Base-by-base conservation (phyloP, 805 yeast genomes). In the Ogataea populi-albae region DNA sequence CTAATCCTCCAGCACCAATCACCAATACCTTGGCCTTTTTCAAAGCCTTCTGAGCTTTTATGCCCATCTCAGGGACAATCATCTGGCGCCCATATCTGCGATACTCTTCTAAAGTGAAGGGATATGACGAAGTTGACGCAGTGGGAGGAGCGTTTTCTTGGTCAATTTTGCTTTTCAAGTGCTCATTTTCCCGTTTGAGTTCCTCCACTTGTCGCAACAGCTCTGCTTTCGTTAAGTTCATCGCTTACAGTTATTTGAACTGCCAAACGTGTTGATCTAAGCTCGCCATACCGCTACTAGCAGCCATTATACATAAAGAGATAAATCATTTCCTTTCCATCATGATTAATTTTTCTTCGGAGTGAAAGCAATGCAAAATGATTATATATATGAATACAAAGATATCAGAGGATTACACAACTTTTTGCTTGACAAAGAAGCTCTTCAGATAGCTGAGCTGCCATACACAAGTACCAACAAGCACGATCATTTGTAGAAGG, bases 1-100 rank as follows among this genome's bases (percentile, higher is more conserved):
- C 98, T 5, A 93, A 67, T 0, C 99, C 99, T 8, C 98, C 99
- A 1, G 97, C 97, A 1, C 99, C 98, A 6, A 93, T 71, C 0
- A 93, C 89, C 17, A 91, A 59, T 0, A 89, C 74, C 34, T 66
- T 73, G 2, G 91, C 40, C 0, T 58, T 46, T 44, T 79, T 80
- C 30, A 93, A 59, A 27, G 61, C 65, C 6, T 71, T 34, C 56
- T 93, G 99, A 2, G 78, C 71, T 2, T 59, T 39, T 3, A 62
- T 34, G 1, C 88, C 86, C 33, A 88, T 67, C 39, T 77, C 83
- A 3, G 95, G 93, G 2, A 93, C 96, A 17, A 89, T 78, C 91
- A 93, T 83, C 54, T 93, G 98, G 35, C 99, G 72, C 3, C 99
- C 98, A 59, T 93, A 93, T 23, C 97, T 64, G 20, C 59, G 62